Evolutionary conservation across 2,329 filamentous ascomycete species (phyloP), one percentile per base, ranked within the genome.

Genomic region (Sarocladium brachiariae): DNA sequence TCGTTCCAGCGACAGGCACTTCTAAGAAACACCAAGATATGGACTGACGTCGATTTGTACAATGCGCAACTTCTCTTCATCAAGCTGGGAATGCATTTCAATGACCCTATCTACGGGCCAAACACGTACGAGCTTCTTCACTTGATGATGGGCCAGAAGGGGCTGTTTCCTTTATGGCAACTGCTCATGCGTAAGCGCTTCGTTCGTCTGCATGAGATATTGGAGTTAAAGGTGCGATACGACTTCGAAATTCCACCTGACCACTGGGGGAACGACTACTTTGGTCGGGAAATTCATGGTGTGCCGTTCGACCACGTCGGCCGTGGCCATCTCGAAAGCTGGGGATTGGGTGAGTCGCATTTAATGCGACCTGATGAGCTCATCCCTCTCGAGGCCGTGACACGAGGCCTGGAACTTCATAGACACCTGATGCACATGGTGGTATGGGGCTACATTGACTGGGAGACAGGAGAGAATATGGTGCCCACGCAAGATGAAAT

Each of bases 71-170:
- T 84, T 53, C 83, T 92, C 68, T 70, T 88, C 56, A 61, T 87
- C 54, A 91, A 92, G 67, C 75, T 93, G 14, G 75, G 81, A 59
- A 81, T 90, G 77, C 73, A 74, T 50, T 82, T 89, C 64, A 80
- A 77, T 52, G 76, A 87, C 55, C 84, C 86, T 1, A 61, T 80
- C 21, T 73, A 73, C 46, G 78, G 77, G 0, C 72, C 74, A 14
- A 72, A 73, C 46, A 67, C 70, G 2, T 70, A 71, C 38, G 70
- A 70, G 25, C 66, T 86, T 48, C 67, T 79, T 34, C 70, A 79
- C 27, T 65, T 86, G 24, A 69, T 88, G 51, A 64, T 88, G 37
- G 80, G 78, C 13, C 81, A 86, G 58, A 72, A 70, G 21, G 71
- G 63, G 9, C 65, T 86, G 16, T 73, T 69, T 6, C 65, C 72